Base-by-base conservation (phyloP, 441 rosid species). In the Theobroma grandiflorum region DNA sequence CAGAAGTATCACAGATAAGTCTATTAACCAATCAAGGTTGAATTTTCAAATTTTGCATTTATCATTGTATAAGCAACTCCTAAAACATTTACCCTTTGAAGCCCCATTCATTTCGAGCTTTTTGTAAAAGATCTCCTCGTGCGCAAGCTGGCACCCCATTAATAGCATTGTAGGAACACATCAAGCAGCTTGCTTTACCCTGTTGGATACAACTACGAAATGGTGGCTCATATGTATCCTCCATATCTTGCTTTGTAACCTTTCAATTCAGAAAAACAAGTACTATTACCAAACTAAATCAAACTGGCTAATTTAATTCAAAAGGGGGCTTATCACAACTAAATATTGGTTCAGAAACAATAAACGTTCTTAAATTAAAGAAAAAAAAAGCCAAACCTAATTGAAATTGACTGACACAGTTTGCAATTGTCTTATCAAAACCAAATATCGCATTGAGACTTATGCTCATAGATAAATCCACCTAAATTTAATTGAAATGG, bases 141-240 rank as follows among this genome's bases (percentile, higher is more conserved):
- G 91, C 92, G 77, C 96, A 92, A 2, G 90, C 92, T 45, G 94
- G 96, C 52, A 89, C 89, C 22, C 94, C 94, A 69, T 91, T 88
- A 77, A 92, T 90, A 78, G 85, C 90, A 82, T 87, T 92, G 82
- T 88, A 91, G n/a, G 96, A 87, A 72, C 96, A 91, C 94, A 92
- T 92, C 82, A 92, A 85, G 88, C 96, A 90, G 83, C 94, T 91
- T 49, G 94, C 94, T 88, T 88, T 87, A 65, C 90, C 96, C 80
- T 91, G 88, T 82, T 80, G 77, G 2, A 92, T 69, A 76, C 94
- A 91, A 67, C 91, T 86, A 53, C 77, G 83, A 76, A 92, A 92
- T 26, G 94, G 96, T 0, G 92, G 94, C 82, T 88, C 84, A 73
- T 78, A 92, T 2, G 93, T 88, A 72, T 92, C 96, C 78, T 83